Base-by-base conservation (phyloP, 179 eudicot genomes). In the Actinidia chinensis region DNA sequence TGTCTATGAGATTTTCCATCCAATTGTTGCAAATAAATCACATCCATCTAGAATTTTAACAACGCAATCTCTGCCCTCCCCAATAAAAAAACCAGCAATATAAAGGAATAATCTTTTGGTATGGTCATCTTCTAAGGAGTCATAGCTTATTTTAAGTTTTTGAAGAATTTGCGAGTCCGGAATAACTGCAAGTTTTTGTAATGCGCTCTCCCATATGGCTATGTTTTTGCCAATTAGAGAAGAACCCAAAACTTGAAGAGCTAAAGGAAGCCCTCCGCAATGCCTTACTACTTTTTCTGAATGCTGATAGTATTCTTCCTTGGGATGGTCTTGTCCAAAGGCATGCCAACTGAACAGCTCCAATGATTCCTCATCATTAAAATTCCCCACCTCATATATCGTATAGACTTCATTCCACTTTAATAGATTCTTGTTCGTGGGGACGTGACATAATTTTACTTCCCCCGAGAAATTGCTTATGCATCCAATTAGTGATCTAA, bases 321-420 rank as follows among this genome's bases (percentile, higher is more conserved):
- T 0, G 50, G 71, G 71, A 40, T 66, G 50, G 5, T 17, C 12
- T 66, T 66, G 48, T 42, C 25, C 50, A 66, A 66, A 66, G 20
- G 71, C 71, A 42, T 66, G 50, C 50, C 50, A 66, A 66, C 50
- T 66, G 15, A 66, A 66, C 28, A 66, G 71, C 71, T 66, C 20
- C 12, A 66, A 42, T 8, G 50, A 66, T 42, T 66, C 71, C 17
- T 17, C 4, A 42, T 15, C 43, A 42, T 6, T 4, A 7, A 66
- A 42, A 2, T 20, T n/a, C 22, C 6, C 0, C 71, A 66, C 71
- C 48, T 42, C 13, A 42, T 15, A 42, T 18, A 0, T 15, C 71
- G 18, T n/a, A 18, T 66, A 43, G 42, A 18, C 22, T 66, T 66
- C 71, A 17, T 66, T 9, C 10, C 10, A 5, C 56, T 22, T 23